Evolutionary conservation across 2,329 filamentous ascomycete genomes (phyloP), one percentile per base, ranked within the genome.

Genomic region (Fusarium algeriense): DNA sequence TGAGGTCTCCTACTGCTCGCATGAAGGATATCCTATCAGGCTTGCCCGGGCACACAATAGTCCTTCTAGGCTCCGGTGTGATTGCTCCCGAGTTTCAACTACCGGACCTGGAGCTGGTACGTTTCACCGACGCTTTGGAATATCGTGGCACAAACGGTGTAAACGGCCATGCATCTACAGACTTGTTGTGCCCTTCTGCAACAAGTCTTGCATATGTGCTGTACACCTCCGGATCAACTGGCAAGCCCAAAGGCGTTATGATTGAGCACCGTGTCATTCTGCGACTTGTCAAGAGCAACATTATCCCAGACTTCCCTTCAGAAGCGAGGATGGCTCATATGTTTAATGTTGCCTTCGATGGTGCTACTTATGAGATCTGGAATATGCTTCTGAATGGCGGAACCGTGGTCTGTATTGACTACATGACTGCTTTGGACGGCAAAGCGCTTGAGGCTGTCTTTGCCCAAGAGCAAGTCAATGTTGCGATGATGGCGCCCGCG

Each of bases 191-290:
- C 19, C 67, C 60, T 10, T 54, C 59, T 1, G 60, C 70, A 1
- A 62, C 52, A 3, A 68, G 57, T 13, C 66, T 75, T 7, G 69
- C 69, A 14, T 76, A 77, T 38, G 83, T 86, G 64, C 83, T 86
- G 71, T 87, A 85, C 69, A 87, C 85, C 15, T 86, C 85, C 12
- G 85, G 85, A 15, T 86, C 83, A 19, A 87, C 85, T 3, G 85
- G 85, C 7, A 77, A 78, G 37, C 85, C 85, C 5, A 87, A 87
- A 75, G 85, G 85, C 40, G 84, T 86, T n/a, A 81, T 86, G 67
- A 46, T 73, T 50, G 67, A 74, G 46, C 72, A 74, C n/a, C 70
- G 71, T 9, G 40, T 28, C 15, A 57, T 73, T n/a, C 10, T 73
- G 3, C 50, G 71, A 10, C 60, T 64, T 17, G 57, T 62, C 14